Percentiles rank a stretch among this genome's conserved stretches.
phyloP scores from a whole-genome alignment of 495 filamentous ascomycete genomes.

The Pyrenopolyporus hunteri region DNA sequence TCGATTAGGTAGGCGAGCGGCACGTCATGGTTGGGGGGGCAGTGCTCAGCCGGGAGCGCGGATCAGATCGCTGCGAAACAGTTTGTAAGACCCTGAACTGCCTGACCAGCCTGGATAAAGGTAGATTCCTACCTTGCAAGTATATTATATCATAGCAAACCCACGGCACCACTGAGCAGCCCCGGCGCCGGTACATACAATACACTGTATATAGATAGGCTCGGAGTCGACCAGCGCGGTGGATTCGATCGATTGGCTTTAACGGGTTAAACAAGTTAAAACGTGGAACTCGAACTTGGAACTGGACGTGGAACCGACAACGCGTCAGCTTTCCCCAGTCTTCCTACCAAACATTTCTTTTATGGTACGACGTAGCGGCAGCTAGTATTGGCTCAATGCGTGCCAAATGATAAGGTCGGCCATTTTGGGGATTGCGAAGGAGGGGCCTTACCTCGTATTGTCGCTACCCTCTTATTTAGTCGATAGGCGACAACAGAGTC shows the following conservation, averaged over 20 bases:
- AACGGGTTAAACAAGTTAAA: slow-evolving; percentile 11
- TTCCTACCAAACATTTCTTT: neutral
- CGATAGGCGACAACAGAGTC: neutral
- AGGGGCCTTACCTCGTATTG: neutral
- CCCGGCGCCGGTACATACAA: too few species aligned
- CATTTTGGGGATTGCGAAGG: too few species aligned
- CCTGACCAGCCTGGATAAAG: neutral
- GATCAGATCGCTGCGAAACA: slow-evolving; percentile 29
- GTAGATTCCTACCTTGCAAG: neutral
- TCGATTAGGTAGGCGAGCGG: slow-evolving; percentile 24
- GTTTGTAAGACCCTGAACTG: slow-evolving; percentile 14
- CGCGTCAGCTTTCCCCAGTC: slow-evolving; percentile 31
- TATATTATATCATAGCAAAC: neutral
- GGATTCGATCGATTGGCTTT: slow-evolving; percentile 20
- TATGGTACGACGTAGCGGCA: slow-evolving; percentile 1
- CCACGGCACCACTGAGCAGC: too few species aligned
- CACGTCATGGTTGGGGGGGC: slow-evolving; percentile 32
- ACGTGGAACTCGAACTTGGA: too few species aligned
- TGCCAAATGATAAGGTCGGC: neutral
- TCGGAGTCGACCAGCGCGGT: slow-evolving; percentile 3
- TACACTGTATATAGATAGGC: too few species aligned
- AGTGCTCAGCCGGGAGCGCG: slow-evolving; percentile 20
- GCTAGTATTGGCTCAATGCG: neutral
- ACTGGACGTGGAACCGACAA: slow-evolving; percentile 33
- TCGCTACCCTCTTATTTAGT: neutral